Conservation (phyloP, 1,139 yeast genomes). For the Entelexis sorbosivorans region DNA sequence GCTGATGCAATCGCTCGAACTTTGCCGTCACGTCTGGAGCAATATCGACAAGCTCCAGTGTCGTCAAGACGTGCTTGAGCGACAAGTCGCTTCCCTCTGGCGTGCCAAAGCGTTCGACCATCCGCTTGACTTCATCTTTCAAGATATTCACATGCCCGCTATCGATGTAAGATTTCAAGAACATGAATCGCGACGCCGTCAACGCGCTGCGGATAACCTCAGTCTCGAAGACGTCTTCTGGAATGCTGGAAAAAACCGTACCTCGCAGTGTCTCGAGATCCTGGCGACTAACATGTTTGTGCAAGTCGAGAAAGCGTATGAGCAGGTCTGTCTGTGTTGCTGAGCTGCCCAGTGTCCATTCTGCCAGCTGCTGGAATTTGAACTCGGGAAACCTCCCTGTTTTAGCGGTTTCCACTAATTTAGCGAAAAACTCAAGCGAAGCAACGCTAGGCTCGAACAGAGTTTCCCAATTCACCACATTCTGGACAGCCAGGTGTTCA, state of each 20-base stretch:
- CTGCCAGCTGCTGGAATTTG: conserved; percentile 16
- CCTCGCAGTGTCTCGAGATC: conserved; percentile 13
- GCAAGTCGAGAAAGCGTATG: conserved; percentile 6
- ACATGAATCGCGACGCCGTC: conserved; percentile 14
- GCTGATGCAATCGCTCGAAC: conserved; percentile 1
- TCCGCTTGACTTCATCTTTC: conserved; percentile 4
- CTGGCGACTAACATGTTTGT: neutral
- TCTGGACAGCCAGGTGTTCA: no score
- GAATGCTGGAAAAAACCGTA: conserved; percentile 14
- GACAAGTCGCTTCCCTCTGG: neutral
- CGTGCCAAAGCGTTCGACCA: conserved; percentile 10
- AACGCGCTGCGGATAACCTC: conserved; percentile 14
- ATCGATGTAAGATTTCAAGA: conserved; percentile 5
- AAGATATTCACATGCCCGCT: neutral
- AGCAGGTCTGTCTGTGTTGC: conserved; percentile 15
- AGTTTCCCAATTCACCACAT: neutral
- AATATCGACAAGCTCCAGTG: conserved; percentile 12
- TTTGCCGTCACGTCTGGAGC: neutral
- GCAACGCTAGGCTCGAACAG: neutral
- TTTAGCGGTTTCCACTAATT: conserved; percentile 11
- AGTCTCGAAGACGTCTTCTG: conserved; percentile 1
- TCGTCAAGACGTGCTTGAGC: conserved; percentile 7
- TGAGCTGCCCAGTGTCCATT: conserved; percentile 14
- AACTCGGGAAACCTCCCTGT: conserved; percentile 4
- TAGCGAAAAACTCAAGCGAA: conserved; percentile 7